Base-by-base conservation (phyloP, 768 basidiomycete genomes). In the Fistulinella prunicolor region DNA sequence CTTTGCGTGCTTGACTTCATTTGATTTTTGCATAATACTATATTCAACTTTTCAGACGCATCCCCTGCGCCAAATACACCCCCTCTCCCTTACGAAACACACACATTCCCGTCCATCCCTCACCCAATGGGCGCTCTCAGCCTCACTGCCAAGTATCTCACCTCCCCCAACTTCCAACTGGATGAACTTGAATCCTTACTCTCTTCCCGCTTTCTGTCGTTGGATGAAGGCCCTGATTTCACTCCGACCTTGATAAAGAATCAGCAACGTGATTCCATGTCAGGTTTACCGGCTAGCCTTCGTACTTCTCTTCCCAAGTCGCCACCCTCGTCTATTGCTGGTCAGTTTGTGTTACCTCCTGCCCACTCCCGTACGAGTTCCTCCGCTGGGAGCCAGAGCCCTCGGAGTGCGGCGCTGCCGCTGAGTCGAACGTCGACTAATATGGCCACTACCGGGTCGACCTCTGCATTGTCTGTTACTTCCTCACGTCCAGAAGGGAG, bases 181-280 rank as follows among this genome's bases (percentile, higher is more conserved):
- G 86, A 89, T 64, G 85, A 88, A 54, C 74, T 84, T 26, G 89
- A 92, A 66, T 83, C 85, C 1, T 68, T 89, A 2, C 71, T 91
- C 5, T 89, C 86, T 3, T 85, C 83, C 4, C 73, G 81, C 13
- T 87, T 92, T 59, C 72, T 86, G 21, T 83, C 83, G 2, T 73
- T 81, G 46, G 85, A 87, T 56, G 78, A 81, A 56, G 82, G 78
- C 16, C 73, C 72, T 12, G 78, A 77, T 24, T 90, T 89, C 60
- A 79, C 84, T 0, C 89, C 87, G 0, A 90, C 89, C 0, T 71
- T 89, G 10, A 72, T 74, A 26, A 82, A 80, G 74, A 79, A 83
- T 58, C 77, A 78, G 48, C 79, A 79, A 46, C 75, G 82, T 4
- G 79, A 82, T 46, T 81, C 78, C 9, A 65, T 78, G 43, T 67